Conservation (phyloP, 768 basidiomycete species). For the Agrocybe pediades region DNA sequence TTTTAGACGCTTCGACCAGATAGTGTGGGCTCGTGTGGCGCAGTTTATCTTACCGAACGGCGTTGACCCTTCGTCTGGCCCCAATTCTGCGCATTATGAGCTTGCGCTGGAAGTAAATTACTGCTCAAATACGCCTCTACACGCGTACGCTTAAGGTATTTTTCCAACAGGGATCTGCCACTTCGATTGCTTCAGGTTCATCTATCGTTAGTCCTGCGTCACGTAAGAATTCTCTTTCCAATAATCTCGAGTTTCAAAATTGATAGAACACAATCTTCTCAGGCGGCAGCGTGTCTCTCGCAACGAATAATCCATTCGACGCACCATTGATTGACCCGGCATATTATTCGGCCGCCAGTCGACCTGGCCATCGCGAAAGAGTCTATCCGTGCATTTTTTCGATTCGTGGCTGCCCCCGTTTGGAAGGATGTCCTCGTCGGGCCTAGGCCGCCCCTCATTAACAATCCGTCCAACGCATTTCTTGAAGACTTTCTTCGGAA, state of each 20-base stretch:
- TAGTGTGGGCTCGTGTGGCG: slow-evolving; percentile 1
- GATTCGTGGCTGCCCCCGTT: slow-evolving; percentile 21
- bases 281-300: neutral
- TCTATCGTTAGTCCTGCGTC: neutral
- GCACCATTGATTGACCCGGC: neutral
- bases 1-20: neutral
- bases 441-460: slow-evolving; percentile 8
- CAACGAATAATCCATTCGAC: slow-evolving; percentile 1
- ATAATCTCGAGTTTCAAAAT: neutral
- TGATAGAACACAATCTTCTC: neutral
- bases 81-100: neutral
- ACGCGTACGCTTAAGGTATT: neutral
- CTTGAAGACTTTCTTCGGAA: slow-evolving; percentile 19
- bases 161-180: neutral
- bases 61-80: slow-evolving; percentile 3
- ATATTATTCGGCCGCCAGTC: neutral
- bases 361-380: neutral
- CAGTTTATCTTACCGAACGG: neutral
- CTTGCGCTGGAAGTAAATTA: neutral
- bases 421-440: slow-evolving; percentile 25
- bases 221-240: neutral
- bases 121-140: neutral
- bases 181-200: neutral
- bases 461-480: neutral
- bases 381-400: neutral